A percentile compares a stretch with the other conserved stretches of the same genome.
Conservation (phyloP, 306 rosid species). For the cucumber (Cucumis sativus) region DNA sequence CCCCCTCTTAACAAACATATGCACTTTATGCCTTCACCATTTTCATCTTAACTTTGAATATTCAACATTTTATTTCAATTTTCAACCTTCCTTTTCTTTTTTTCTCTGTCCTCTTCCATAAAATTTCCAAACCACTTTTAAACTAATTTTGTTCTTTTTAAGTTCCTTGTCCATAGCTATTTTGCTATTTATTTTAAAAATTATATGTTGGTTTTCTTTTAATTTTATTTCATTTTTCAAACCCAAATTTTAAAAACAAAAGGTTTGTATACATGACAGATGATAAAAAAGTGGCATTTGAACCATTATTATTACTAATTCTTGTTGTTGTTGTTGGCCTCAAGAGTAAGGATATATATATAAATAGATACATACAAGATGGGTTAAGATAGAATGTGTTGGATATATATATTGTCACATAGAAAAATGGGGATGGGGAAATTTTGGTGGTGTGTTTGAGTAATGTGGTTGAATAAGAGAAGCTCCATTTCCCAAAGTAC, state of each 20-base stretch:
- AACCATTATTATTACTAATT: no score
- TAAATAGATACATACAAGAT: not conserved
- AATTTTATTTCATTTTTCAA: no score
- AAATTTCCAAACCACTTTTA: no score
- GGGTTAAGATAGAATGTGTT: not conserved
- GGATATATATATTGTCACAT: not conserved
- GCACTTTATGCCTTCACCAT: no score
- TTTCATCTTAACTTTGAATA: no score
- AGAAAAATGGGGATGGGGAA: not conserved
- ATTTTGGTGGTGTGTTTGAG: not conserved
- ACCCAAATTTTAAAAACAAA: no score
- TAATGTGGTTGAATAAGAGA: not conserved
- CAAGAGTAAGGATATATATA: not conserved
- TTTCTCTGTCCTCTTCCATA: not conserved
- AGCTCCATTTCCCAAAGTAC: slow-evolving; percentile 5
- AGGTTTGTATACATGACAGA: no score
- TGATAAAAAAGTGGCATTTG: no score
- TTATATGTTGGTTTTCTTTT: no score
- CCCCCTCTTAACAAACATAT: not conserved
- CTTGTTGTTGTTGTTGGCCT: no score
- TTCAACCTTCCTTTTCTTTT: not conserved
- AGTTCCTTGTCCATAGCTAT: no score
- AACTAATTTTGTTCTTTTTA: not conserved
- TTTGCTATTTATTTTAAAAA: no score
- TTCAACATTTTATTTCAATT: not conserved